Base-by-base conservation (phyloP, 345 rosid species). In the Eucalyptus shirleyi region DNA sequence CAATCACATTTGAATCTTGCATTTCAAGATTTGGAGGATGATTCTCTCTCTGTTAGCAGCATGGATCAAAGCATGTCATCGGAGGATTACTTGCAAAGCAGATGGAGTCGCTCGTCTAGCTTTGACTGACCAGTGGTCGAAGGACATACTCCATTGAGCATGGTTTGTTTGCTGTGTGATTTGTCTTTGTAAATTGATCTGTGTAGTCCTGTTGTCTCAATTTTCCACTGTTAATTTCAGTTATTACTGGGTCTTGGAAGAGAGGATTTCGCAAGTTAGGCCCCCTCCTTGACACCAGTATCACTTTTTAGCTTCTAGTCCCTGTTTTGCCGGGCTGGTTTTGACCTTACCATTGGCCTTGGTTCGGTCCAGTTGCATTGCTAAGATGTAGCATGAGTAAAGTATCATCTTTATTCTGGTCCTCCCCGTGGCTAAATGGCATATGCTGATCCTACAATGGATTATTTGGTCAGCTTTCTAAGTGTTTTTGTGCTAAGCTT, bases 1-100 rank as follows among this genome's bases (percentile, higher is more conserved):
- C 95, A 96, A 86, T 95, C 97, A 53, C 98, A 97, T 93, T 96
- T 97, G 77, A 97, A 95, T 92, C 95, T 96, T 51, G 99, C 98
- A 24, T 90, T 98, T 60, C 94, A 95, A 69, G 99, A 96, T 90
- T 72, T 96, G 92, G 99, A 95, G 49, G 98, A 95, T 67, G 98
- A 97, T 90, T 93, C 95, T 47, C 87, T 92, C 88, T 96, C 98
- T 6, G 87, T 88, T 50, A 95, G 97, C 90, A 94, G 97, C 91
- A 88, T 90, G 10, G 97, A 94, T 89, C 95, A 92, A 86, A 92
- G 93, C 82, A 51, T 96, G 86, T 92, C 95, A 55, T 89, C 95
- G 59, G 99, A 96, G 90, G 97, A 96, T 87, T 98, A 98, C 94
- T 93, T 96, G 87, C 93, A 92, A 90, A 95, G 98, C 87, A 91